Evolutionary conservation across 331 rosid species (phyloP).

Genomic region (Stylosanthes scabra): DNA sequence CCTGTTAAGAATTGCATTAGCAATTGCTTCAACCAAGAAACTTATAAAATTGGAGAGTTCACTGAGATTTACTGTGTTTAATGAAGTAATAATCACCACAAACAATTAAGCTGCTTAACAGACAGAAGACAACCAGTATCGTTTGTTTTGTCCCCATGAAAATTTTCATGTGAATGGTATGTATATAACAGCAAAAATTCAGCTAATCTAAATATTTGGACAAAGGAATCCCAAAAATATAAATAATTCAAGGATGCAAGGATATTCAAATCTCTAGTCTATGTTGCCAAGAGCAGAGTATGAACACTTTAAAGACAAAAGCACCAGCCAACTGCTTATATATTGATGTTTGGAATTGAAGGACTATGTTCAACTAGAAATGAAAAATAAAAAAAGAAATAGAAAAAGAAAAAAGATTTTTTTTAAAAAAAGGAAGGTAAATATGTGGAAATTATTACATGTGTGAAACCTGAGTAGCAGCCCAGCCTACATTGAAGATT

Average conservation of each 20-base stretch:
- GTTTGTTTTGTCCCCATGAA: background rate
- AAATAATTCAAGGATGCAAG: too few species aligned
- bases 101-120: slow-evolving; percentile 6
- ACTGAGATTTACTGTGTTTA: slow-evolving; percentile 1
- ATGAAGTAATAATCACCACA: background rate
- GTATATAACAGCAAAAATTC: background rate
- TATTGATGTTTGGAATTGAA: slow-evolving; percentile 5
- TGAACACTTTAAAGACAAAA: slow-evolving; percentile 14
- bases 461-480: slow-evolving; percentile 97
- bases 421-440: slow-evolving; percentile 28
- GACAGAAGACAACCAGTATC: slow-evolving; percentile 1
- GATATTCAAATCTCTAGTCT: background rate
- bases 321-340: slow-evolving; percentile 6
- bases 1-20: background rate
- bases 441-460: slow-evolving; percentile 62
- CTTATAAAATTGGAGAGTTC: slow-evolving; percentile 11
- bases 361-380: slow-evolving; percentile 15
- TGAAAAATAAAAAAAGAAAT: background rate
- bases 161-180: background rate
- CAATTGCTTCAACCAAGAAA: slow-evolving; percentile 12
- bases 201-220: slow-evolving; percentile 6
- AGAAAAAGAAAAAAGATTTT: too few species aligned
- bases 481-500: slow-evolving; percentile 96
- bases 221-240: background rate
- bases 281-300: background rate